A percentile compares a stretch with the other conserved stretches of the same genome.
Conservation (phyloP, 495 filamentous ascomycete genomes). For the Podospora bellae-mahoneyi region DNA sequence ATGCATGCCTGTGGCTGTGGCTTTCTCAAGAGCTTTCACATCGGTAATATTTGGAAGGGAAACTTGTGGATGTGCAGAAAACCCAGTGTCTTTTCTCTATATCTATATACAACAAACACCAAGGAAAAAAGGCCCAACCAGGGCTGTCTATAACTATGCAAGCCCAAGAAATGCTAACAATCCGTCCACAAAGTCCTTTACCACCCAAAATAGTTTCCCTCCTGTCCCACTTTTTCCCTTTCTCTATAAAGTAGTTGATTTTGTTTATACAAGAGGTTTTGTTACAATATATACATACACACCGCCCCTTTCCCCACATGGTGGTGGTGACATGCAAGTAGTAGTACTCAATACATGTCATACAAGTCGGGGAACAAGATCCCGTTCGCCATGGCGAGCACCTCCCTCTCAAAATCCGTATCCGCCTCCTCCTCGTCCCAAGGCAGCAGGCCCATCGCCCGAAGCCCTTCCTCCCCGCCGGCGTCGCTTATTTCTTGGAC, state of each 20-base stretch:
- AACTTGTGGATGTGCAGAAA: no score
- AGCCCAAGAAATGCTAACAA: background rate
- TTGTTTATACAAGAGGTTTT: background rate
- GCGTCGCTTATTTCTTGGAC: conserved; percentile 46
- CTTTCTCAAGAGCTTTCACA: no score
- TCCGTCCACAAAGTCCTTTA: background rate
- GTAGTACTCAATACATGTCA: conserved; percentile 26
- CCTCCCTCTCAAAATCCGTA: conserved; percentile 27
- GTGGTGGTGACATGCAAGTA: no score
- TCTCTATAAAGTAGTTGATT: background rate
- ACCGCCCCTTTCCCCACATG: background rate
- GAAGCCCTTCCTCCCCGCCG: conserved; percentile 42
- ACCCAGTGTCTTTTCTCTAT: background rate
- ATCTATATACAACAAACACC: background rate
- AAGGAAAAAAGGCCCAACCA: background rate
- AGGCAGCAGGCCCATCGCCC: conserved; percentile 50
- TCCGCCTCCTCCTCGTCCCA: conserved; percentile 36
- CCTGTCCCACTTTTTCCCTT: background rate
- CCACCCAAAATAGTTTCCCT: background rate
- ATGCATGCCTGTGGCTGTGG: no score
- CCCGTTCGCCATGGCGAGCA: conserved; percentile 40
- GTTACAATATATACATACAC: conserved; percentile 10
- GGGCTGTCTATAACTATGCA: background rate
- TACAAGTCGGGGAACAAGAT: conserved; percentile 48
- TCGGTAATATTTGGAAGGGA: no score